Conservation (phyloP, 768 basidiomycete species). For the Boletus reticuloceps region DNA sequence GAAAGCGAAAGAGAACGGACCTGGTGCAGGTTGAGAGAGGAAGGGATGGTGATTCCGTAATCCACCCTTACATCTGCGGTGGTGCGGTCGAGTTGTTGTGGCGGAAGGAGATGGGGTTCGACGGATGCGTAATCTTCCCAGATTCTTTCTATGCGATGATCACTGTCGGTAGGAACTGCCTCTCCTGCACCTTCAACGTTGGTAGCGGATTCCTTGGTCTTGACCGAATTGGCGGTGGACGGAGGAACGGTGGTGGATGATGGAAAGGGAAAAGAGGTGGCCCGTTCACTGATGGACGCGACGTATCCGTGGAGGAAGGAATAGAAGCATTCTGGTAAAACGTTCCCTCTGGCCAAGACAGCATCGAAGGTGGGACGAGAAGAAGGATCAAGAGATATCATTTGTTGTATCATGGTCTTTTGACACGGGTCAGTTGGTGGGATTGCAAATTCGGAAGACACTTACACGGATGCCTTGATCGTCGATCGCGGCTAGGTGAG, state of each 20-base stretch:
- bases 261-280: slow-evolving; percentile 44
- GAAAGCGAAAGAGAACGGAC: slow-evolving; percentile 30
- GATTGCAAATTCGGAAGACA: slow-evolving; percentile 13
- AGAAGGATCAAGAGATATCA: slow-evolving; percentile 81
- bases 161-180: slow-evolving; percentile 75
- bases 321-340: slow-evolving; percentile 93
- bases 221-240: slow-evolving; percentile 28
- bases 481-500: slow-evolving; percentile 68
- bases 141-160: slow-evolving; percentile 76
- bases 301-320: slow-evolving; percentile 92
- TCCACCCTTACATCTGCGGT: slow-evolving; percentile 56
- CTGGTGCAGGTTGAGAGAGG: slow-evolving; percentile 59
- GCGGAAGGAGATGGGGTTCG: slow-evolving; percentile 63
- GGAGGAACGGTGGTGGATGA: slow-evolving; percentile 26
- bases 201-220: slow-evolving; percentile 13
- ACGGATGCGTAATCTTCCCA: slow-evolving; percentile 87
- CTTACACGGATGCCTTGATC: slow-evolving; percentile 80
- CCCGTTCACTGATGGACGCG: slow-evolving; percentile 71
- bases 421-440: slow-evolving; percentile 20
- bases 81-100: slow-evolving; percentile 40
- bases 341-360: slow-evolving; percentile 70
- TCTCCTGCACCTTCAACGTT: slow-evolving; percentile 23
- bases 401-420: slow-evolving; percentile 83
- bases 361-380: slow-evolving; percentile 80
- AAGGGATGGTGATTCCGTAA: slow-evolving; percentile 35